A percentile compares a stretch with the other conserved stretches of the same genome.
Conservation (phyloP, 345 rosid genomes). For the Dimocarpus longan region DNA sequence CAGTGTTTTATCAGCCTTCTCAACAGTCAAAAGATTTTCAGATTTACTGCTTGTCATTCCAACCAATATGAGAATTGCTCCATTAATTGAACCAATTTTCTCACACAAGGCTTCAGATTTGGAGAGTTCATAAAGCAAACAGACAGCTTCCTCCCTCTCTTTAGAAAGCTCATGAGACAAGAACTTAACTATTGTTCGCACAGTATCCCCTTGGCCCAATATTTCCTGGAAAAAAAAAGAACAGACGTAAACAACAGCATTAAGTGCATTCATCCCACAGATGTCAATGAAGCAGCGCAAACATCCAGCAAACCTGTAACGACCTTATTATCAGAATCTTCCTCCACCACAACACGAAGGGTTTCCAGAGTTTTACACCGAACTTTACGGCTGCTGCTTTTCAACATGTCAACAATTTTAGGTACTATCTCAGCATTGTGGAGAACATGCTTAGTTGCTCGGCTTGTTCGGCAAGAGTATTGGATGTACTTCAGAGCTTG, state of each 20-base stretch:
- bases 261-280: slow-evolving; percentile 5
- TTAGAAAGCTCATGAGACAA: slow-evolving; percentile 70
- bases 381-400: slow-evolving; percentile 73
- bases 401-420: slow-evolving; percentile 73
- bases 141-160: slow-evolving; percentile 89
- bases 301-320: slow-evolving; percentile 25
- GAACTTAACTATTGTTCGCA: slow-evolving; percentile 87
- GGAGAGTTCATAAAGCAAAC: slow-evolving; percentile 83
- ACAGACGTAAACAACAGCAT: slow-evolving; percentile 18
- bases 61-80: slow-evolving; percentile 88
- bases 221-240: slow-evolving; percentile 62
- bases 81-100: slow-evolving; percentile 87
- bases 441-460: slow-evolving; percentile 53
- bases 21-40: slow-evolving; percentile 76
- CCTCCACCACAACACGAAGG: slow-evolving; percentile 74
- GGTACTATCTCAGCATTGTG: slow-evolving; percentile 74
- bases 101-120: slow-evolving; percentile 80
- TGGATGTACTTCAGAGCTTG: slow-evolving; percentile 58
- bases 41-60: slow-evolving; percentile 95
- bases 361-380: slow-evolving; percentile 77
- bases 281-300: slow-evolving; percentile 12
- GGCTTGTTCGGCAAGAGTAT: slow-evolving; percentile 57
- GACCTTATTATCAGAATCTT: slow-evolving; percentile 86
- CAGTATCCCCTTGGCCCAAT: slow-evolving; percentile 87
- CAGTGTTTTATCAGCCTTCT: slow-evolving; percentile 78